A percentile compares a stretch with the other conserved stretches of the same genome.
These are phyloP conservation scores for Hordeum vulgare DNA, from an alignment of 176 grass and related monocot species.

Conservation along the genomic window MorexV3_pseudomolecules_assembly NC_058524.1:130174712-130175211, in stretches of 20 bases:
- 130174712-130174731: conserved; percentile 84
- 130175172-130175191: background rate
- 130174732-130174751: conserved; percentile 88
- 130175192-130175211: conserved; percentile 88
- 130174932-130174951: background rate
- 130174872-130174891: background rate
- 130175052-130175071: background rate
- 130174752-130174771: conserved; percentile 86
- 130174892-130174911: background rate
- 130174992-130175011: background rate
- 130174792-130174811: conserved; percentile 4
- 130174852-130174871: background rate
- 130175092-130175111: background rate
- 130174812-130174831: background rate
- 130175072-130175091: background rate
- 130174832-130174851: background rate
- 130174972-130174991: background rate
- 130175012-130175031: too few species aligned
- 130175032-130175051: background rate
- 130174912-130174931: background rate
- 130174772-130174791: background rate
- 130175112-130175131: background rate
- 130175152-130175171: background rate
- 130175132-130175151: background rate
- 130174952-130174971: background rate